Evolutionary conservation across 2,329 filamentous ascomycete species (phyloP).

Genomic region (Hansfordia pulvinata): DNA sequence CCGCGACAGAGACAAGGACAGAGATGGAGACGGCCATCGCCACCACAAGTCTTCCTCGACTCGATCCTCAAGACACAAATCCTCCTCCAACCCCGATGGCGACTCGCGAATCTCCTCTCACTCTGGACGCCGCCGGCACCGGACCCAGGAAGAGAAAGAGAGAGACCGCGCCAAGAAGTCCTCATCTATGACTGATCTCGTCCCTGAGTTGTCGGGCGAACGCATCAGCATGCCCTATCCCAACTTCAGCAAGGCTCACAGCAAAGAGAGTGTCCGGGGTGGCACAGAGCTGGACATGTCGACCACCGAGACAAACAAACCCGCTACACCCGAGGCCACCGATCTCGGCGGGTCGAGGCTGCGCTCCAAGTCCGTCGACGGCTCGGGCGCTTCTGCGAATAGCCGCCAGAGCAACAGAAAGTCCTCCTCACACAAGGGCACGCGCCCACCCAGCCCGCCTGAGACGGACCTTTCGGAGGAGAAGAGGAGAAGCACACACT

Average conservation of each 20-base stretch:
- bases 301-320: constrained; percentile 23
- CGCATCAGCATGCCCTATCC: constrained; percentile 19
- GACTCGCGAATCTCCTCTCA: constrained; percentile 12
- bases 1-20: constrained; percentile 8
- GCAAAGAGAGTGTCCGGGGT: constrained; percentile 65
- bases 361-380: constrained; percentile 33
- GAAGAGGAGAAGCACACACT: constrained; percentile 21
- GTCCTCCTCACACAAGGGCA: constrained; percentile 28
- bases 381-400: constrained; percentile 16
- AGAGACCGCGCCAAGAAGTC: constrained; percentile 13
- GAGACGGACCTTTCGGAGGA: constrained; percentile 45
- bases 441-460: constrained; percentile 47
- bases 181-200: constrained; percentile 17
- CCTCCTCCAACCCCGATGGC: constrained; percentile 7
- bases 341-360: constrained; percentile 43
- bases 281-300: constrained; percentile 38
- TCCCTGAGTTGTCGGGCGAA: constrained; percentile 16
- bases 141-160: constrained; percentile 17
- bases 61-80: constrained; percentile 14
- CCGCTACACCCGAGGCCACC: constrained; percentile 57
- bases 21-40: constrained; percentile 10
- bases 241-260: constrained; percentile 57
- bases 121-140: constrained; percentile 15
- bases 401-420: constrained; percentile 22
- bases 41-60: constrained; percentile 13